Conservation (phyloP, 169 alveolate species). For the Pseudocohnilembus persalinus region DNA sequence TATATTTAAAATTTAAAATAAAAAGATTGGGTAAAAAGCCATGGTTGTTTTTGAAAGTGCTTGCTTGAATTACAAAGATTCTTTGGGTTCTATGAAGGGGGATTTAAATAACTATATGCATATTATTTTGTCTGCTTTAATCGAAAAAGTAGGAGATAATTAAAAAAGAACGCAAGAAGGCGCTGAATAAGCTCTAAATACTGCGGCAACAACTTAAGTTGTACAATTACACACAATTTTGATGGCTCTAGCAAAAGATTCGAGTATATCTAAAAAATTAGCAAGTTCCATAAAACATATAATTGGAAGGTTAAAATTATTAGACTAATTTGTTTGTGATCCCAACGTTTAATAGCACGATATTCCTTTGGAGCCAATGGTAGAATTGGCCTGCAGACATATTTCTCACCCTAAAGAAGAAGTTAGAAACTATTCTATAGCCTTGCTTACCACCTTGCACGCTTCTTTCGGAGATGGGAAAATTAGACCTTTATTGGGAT, state of each 20-base stretch:
- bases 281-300: constrained; percentile 66
- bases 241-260: constrained; percentile 57
- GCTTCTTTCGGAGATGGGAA: constrained; percentile 72
- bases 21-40: background rate
- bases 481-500: constrained; percentile 53
- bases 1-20: too few relatives aligned
- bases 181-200: constrained; percentile 70
- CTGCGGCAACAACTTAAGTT: constrained; percentile 67
- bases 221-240: constrained; percentile 61
- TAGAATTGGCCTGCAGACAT: constrained; percentile 70
- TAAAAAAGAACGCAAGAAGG: constrained; percentile 64
- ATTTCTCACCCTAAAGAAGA: constrained; percentile 69
- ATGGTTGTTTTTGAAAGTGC: background rate
- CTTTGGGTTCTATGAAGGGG: constrained; percentile 6
- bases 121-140: constrained; percentile 50
- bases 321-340: constrained; percentile 60
- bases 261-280: constrained; percentile 54
- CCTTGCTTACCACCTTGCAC: constrained; percentile 64
- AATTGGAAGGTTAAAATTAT: constrained; percentile 72
- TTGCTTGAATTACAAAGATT: background rate
- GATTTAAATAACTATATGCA: constrained; percentile 67
- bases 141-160: constrained; percentile 84
- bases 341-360: constrained; percentile 62
- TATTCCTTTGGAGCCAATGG: constrained; percentile 65
- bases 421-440: constrained; percentile 74